phyloP scores from a whole-genome alignment of 2,329 filamentous ascomycete genomes.

The Metarhizium robertsii region DNA sequence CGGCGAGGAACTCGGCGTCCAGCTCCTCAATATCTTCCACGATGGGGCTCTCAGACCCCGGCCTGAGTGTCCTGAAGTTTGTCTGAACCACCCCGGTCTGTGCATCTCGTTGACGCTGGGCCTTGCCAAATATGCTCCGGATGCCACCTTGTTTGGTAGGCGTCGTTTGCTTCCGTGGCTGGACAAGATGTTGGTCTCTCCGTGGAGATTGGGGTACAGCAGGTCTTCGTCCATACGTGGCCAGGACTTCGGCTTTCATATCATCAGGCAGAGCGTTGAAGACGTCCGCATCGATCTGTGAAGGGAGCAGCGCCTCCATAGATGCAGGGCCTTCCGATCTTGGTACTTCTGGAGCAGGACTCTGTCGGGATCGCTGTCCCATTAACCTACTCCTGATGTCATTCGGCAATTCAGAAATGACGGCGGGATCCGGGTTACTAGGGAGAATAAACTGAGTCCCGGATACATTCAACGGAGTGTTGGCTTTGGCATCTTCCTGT shows the following conservation, averaged over 20 bases:
- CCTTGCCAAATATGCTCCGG: conserved; percentile 31
- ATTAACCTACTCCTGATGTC: conserved; percentile 74
- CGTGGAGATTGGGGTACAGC: conserved; percentile 42
- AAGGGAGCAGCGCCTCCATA: conserved; percentile 42
- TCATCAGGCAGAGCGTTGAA: conserved; percentile 78
- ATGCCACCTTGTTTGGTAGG: conserved; percentile 55
- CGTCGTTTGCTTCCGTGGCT: conserved; percentile 44
- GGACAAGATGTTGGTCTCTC: conserved; percentile 39
- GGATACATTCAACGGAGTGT: conserved; percentile 63
- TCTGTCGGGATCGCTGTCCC: conserved; percentile 37
- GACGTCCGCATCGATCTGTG: conserved; percentile 77
- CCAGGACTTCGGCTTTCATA: conserved; percentile 74
- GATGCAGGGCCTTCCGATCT: conserved; percentile 32
- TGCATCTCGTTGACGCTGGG: conserved; percentile 42
- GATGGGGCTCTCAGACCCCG: conserved; percentile 16
- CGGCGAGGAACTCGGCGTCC: conserved; percentile 67
- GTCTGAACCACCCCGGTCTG: conserved; percentile 61
- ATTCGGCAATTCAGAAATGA: conserved; percentile 71
- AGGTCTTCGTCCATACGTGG: conserved; percentile 47
- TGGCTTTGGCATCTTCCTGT: conserved; percentile 44
- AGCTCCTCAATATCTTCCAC: conserved; percentile 38
- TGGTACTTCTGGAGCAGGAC: conserved; percentile 12
- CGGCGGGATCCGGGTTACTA: conserved; percentile 68
- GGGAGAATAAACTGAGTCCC: conserved; percentile 93
- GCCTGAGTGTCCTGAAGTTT: conserved; percentile 50